Base-by-base conservation (phyloP, 306 rosid species). In the Psophocarpus tetragonolobus region DNA sequence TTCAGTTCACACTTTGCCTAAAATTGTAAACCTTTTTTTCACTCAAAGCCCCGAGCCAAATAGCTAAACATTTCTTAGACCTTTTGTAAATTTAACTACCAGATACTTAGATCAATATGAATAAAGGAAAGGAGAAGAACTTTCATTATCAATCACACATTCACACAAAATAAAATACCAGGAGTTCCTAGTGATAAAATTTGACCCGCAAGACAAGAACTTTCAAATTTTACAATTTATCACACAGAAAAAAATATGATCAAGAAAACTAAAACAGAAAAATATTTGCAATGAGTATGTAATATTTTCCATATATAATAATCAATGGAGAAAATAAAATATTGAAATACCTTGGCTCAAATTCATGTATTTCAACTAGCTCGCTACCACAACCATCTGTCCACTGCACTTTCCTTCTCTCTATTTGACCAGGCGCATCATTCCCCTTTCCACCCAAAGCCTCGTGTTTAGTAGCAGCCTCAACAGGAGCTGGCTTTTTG, bases 331-430 rank as follows among this genome's bases (percentile, higher is more conserved):
- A 71, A 61, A 39, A 14, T 29, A 67, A 35, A 73, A 68, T 8
- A 27, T 38, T 54, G 35, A 74, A 33, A 82, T 80, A 93, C 97
- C 98, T 89, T 83, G 93, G 91, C 79, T 93, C 94, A 80, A 88
- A 93, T 81, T 93, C 97, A 74, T 69, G 88, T 76, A 93, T 82
- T 74, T 88, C 85, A 77, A 81, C 86, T 42, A 93, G 96, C 78
- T 93, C 94, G 42, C 83, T 83, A 50, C 98, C 97, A 53, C 91
- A 89, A 68, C 81, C 73, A 87, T 93, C 98, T 8, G 91, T 91
- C 98, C 98, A 93, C 85, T 87, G 98, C 45, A 91, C 92, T 79
- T 89, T 91, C 81, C 97, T 89, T 68, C 70, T 73, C 82, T 88
- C 93, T 8, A 68, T 75, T 64, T 73, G 87, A 83, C 63, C 84